These are phyloP conservation scores for Trichomonas tenax DNA, from an alignment of 208 protist genomes.

Conservation along the genomic window DNA sequence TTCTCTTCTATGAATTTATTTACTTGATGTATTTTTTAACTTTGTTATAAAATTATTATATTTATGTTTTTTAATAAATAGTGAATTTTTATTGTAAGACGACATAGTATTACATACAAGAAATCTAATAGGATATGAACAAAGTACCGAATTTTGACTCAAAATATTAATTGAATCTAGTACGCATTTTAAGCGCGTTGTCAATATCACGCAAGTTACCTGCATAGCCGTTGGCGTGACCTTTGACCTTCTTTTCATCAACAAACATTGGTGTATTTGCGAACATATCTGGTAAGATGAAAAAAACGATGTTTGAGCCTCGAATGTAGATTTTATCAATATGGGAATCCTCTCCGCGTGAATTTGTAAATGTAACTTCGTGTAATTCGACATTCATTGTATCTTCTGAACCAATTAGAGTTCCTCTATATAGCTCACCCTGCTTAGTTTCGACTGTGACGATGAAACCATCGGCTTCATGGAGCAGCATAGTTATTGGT, in stretches of 20 bases:
- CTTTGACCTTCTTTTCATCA: background rate
- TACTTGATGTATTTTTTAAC: background rate
- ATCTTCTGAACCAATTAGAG: background rate
- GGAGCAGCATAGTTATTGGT: background rate
- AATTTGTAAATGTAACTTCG: conserved; percentile 11
- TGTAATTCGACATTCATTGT: background rate
- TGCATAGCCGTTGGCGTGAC: background rate
- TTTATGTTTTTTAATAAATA: too few species aligned
- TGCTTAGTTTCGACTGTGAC: background rate
- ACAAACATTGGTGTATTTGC: background rate
- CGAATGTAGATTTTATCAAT: background rate
- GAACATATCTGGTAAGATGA: background rate
- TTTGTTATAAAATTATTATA: too few species aligned
- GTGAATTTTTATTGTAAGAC: too few species aligned
- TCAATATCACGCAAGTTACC: background rate
- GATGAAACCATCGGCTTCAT: background rate
- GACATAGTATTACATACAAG: too few species aligned
- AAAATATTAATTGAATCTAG: background rate
- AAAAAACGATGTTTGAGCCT: background rate
- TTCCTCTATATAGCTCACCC: conserved; percentile 6
- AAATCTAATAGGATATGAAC: too few species aligned
- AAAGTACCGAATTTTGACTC: background rate
- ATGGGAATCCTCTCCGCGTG: background rate
- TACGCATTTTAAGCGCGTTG: background rate
- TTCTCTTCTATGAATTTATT: background rate